phyloP scores from a whole-genome alignment of 73 alveolate genomes.

The Urostyla sp. region DNA sequence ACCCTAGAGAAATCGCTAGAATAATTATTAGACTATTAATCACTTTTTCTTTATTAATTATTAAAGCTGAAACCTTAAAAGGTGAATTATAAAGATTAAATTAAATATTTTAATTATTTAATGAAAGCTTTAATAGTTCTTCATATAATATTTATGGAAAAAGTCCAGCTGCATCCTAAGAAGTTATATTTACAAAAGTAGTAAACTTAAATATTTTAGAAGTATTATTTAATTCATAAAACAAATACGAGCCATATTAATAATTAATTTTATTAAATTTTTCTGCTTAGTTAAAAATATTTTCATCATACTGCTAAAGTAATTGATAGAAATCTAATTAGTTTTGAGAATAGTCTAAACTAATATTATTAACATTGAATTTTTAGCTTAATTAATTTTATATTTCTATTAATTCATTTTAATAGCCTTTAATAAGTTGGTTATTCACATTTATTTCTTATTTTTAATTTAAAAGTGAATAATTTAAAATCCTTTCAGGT shows the following conservation, averaged over 20 bases:
- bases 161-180: conserved; percentile 56
- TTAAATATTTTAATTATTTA: neutral
- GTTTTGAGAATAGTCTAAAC: too few species aligned
- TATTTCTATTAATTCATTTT: too few species aligned
- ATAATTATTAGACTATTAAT: conserved; percentile 66
- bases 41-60: conserved; percentile 56
- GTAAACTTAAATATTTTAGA: conserved; percentile 38
- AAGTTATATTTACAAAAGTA: conserved; percentile 25
- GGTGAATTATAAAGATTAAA: conserved; percentile 35
- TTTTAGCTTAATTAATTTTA: too few species aligned
- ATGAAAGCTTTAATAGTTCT: conserved; percentile 26
- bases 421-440: too few species aligned
- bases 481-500: too few species aligned
- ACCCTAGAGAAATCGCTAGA: conserved; percentile 88
- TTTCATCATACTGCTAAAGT: too few species aligned
- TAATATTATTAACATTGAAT: too few species aligned
- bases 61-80: conserved; percentile 50
- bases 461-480: too few species aligned
- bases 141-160: conserved; percentile 58
- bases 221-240: conserved; percentile 37
- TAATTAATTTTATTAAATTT: too few species aligned
- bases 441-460: too few species aligned
- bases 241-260: conserved; percentile 62
- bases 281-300: too few species aligned
- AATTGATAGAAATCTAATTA: too few species aligned